phyloP scores from a whole-genome alignment of 805 yeast genomes.

The Kodamaea fukazawae region DNA sequence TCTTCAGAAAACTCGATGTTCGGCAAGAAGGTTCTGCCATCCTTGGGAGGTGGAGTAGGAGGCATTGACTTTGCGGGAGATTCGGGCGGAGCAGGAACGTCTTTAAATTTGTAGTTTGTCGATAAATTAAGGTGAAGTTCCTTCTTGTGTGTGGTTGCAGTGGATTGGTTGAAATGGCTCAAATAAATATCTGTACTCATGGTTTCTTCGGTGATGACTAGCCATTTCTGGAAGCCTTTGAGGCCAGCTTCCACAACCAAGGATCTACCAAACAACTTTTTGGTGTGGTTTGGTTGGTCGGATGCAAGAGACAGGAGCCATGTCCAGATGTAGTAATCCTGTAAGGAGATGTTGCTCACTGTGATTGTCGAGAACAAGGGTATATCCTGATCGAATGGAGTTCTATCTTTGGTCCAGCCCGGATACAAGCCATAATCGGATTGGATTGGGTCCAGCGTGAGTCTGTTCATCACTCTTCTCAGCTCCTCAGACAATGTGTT shows the following conservation, averaged over 20 bases:
- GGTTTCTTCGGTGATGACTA: slow-evolving; percentile 67
- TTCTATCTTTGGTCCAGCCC: slow-evolving; percentile 31
- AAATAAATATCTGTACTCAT: slow-evolving; percentile 38
- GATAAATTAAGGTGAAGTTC: not conserved
- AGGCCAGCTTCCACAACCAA: slow-evolving; percentile 78
- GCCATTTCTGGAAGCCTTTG: slow-evolving; percentile 78
- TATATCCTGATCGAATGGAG: slow-evolving; percentile 25
- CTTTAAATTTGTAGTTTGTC: slow-evolving; percentile 18
- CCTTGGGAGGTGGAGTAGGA: slow-evolving; percentile 17
- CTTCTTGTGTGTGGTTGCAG: not conserved
- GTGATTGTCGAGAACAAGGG: slow-evolving; percentile 37
- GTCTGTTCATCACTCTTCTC: slow-evolving; percentile 48
- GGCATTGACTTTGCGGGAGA: slow-evolving; percentile 9
- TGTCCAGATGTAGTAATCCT: slow-evolving; percentile 88
- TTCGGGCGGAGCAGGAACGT: slow-evolving; percentile 18
- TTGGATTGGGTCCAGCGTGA: slow-evolving; percentile 34
- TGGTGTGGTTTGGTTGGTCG: slow-evolving; percentile 65
- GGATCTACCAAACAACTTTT: slow-evolving; percentile 75
- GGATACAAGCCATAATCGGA: slow-evolving; percentile 39
- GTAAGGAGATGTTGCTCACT: slow-evolving; percentile 64
- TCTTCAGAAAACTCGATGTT: slow-evolving; percentile 20
- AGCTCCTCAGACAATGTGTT: slow-evolving; percentile 73
- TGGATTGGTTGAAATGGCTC: slow-evolving; percentile 17
- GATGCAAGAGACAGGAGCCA: slow-evolving; percentile 78
- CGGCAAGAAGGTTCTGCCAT: slow-evolving; percentile 23